Evolutionary conservation across 2,329 filamentous ascomycete genomes (phyloP).

Genomic region (Scolecobasidium constrictum): DNA sequence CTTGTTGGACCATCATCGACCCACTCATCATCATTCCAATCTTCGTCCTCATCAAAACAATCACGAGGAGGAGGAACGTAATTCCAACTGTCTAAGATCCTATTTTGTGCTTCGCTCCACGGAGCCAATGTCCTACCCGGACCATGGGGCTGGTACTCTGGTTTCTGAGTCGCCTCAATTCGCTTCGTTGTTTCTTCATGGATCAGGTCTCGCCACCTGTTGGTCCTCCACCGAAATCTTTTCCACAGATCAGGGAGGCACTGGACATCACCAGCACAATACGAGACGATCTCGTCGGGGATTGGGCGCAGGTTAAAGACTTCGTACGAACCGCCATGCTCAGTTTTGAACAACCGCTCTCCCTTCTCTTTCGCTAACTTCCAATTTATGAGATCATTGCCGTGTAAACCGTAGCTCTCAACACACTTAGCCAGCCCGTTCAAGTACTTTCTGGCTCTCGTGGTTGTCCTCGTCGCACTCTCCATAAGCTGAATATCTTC

Average conservation of each 20-base stretch:
- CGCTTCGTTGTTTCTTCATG: slow-evolving; percentile 4
- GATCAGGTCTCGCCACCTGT: neutral
- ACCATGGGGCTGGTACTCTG: neutral
- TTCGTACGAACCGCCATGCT: slow-evolving; percentile 32
- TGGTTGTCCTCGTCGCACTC: slow-evolving; percentile 27
- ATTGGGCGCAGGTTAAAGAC: slow-evolving; percentile 40
- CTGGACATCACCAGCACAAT: slow-evolving; percentile 38
- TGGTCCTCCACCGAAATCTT: neutral
- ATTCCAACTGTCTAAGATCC: no score
- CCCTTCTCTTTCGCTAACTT: slow-evolving; percentile 27
- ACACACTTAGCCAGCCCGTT: slow-evolving; percentile 30
- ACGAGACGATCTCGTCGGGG: slow-evolving; percentile 24
- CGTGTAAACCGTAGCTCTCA: slow-evolving; percentile 16
- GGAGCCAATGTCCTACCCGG: neutral
- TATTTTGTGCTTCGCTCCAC: no score
- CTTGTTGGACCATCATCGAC: no score
- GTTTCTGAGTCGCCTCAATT: slow-evolving; percentile 6
- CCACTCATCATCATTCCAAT: no score
- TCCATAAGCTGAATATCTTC: slow-evolving; percentile 49
- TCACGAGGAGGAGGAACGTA: no score
- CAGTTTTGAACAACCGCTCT: slow-evolving; percentile 28
- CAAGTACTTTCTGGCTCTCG: slow-evolving; percentile 15
- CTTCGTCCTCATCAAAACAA: no score
- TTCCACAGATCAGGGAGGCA: slow-evolving; percentile 26
- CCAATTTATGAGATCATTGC: slow-evolving; percentile 17